A percentile compares a stretch with the other conserved stretches of the same genome.
Evolutionary conservation across 1,284 basidiomycete genomes (phyloP).

Genomic region (Cystobasidium slooffiae): DNA sequence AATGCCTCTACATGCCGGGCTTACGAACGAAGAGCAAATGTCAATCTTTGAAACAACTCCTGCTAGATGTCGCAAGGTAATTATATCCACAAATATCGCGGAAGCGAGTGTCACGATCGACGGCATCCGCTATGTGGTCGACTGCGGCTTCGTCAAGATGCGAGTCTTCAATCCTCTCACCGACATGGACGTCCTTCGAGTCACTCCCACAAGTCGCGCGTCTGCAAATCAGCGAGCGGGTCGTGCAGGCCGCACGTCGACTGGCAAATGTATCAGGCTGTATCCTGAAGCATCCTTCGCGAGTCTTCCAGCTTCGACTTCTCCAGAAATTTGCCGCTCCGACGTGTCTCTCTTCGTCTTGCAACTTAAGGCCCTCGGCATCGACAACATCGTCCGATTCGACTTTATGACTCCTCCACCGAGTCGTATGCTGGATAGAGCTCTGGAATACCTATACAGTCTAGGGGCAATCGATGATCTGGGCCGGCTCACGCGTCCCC

Average conservation of each 20-base stretch:
- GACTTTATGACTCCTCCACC: conserved; percentile 90
- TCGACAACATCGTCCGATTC: conserved; percentile 84
- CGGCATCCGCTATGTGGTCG: conserved; percentile 91
- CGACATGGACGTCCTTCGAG: conserved; percentile 56
- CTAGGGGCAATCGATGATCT: conserved; percentile 62
- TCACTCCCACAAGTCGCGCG: conserved; percentile 56
- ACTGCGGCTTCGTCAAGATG: conserved; percentile 91
- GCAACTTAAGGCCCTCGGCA: conserved; percentile 90
- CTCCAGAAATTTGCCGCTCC: conserved; percentile 85
- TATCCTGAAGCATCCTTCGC: conserved; percentile 72
- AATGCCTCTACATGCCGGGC: conserved; percentile 83
- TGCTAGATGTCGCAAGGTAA: conserved; percentile 78
- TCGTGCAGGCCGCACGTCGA: conserved; percentile 61
- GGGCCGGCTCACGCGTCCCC: conserved; percentile 60
- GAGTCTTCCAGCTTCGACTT: conserved; percentile 68
- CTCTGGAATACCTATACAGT: conserved; percentile 68
- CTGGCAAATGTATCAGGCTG: conserved; percentile 91
- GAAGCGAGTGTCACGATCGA: conserved; percentile 97
- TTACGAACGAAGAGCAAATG: conserved; percentile 82
- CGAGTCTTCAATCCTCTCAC: conserved; percentile 55
- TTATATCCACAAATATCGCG: conserved; percentile 94
- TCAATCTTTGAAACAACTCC: conserved; percentile 78
- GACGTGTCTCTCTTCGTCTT: conserved; percentile 87
- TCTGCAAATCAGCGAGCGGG: conserved; percentile 58
- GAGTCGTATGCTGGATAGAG: conserved; percentile 79